Conservation (phyloP, 345 rosid genomes). For the Eucalyptus pumila region DNA sequence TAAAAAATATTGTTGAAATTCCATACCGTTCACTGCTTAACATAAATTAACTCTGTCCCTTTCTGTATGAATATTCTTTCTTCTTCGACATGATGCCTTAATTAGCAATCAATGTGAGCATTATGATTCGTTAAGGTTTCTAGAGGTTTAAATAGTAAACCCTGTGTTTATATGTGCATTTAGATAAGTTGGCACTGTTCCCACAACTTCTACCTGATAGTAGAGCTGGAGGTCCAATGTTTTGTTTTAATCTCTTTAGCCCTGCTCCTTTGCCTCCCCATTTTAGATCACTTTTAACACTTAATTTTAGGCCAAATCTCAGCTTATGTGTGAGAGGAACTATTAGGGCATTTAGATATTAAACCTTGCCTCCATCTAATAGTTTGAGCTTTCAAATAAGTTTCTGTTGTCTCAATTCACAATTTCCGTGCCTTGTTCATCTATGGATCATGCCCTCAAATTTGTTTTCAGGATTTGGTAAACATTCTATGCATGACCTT, state of each 20-base stretch:
- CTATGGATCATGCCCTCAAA: neutral
- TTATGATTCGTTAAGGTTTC: neutral
- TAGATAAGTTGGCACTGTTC: neutral
- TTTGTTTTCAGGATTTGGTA: neutral
- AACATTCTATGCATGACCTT: neutral
- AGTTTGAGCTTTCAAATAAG: neutral
- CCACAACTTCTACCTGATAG: neutral
- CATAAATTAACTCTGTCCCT: neutral
- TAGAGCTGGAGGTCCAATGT: neutral
- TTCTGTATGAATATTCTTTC: neutral
- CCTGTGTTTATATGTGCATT: neutral
- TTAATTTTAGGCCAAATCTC: neutral
- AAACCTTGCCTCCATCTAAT: neutral
- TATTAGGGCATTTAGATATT: neutral
- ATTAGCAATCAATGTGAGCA: neutral
- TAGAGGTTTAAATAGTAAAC: neutral
- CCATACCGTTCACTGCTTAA: neutral
- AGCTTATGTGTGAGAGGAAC: neutral
- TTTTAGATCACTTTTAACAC: neutral
- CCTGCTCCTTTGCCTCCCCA: neutral
- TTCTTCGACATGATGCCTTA: neutral
- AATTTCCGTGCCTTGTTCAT: neutral
- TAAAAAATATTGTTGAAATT: neutral
- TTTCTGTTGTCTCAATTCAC: neutral
- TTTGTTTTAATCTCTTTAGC: neutral